These are phyloP conservation scores for Neoarthrinium moseri DNA, from an alignment of 2,329 filamentous ascomycete genomes.

Conservation along the genomic window DNA sequence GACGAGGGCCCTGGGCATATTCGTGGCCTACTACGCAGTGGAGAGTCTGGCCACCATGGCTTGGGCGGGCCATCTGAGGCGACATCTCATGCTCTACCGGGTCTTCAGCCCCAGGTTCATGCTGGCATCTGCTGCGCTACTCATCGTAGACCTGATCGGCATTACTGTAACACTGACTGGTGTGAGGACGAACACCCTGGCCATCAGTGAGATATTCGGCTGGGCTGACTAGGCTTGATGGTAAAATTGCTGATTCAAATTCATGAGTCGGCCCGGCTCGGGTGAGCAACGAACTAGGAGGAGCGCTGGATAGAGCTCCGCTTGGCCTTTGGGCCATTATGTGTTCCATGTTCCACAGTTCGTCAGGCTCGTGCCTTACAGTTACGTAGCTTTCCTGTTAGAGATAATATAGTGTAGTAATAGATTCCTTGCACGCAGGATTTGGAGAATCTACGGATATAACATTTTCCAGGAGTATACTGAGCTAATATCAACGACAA, in stretches of 20 bases:
- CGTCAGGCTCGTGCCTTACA: no score
- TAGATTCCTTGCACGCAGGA: no score
- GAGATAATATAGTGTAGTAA: no score
- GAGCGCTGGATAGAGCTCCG: no score
- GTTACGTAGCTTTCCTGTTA: no score
- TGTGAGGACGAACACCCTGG: slow-evolving; percentile 72
- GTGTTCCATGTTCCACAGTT: no score
- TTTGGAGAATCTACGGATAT: no score
- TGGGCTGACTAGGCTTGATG: slow-evolving; percentile 52
- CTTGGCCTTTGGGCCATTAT: no score
- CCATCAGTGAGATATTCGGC: slow-evolving; percentile 86
- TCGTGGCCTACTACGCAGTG: slow-evolving; percentile 79
- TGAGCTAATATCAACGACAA: no score
- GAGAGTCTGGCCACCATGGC: slow-evolving; percentile 83
- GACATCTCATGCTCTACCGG: slow-evolving; percentile 94
- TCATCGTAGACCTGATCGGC: slow-evolving; percentile 75
- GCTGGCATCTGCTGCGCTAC: slow-evolving; percentile 68
- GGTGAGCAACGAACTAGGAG: no score
- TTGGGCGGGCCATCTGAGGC: slow-evolving; percentile 83
- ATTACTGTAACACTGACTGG: slow-evolving; percentile 72
- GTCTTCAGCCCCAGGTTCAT: slow-evolving; percentile 93
- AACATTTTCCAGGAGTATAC: no score
- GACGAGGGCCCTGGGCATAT: slow-evolving; percentile 69
- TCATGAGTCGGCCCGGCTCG: no score
- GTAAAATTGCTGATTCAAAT: background rate